Percentiles rank a stretch among this genome's conserved stretches.
Conservation (phyloP, 345 rosid genomes). For the Eucalyptus cloeziana region DNA sequence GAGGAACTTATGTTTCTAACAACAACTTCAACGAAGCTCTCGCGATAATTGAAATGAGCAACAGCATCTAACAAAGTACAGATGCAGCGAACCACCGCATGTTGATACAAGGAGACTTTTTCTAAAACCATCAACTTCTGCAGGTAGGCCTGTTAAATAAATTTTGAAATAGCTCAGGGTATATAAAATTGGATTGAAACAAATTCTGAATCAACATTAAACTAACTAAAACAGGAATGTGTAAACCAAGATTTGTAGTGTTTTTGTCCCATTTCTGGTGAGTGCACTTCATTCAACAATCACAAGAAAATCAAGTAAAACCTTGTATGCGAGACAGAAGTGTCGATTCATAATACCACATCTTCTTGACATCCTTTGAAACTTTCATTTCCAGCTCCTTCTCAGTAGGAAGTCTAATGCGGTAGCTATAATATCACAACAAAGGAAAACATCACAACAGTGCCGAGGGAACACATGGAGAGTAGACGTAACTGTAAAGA, state of each 20-base stretch:
- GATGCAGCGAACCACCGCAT: constrained; percentile 60
- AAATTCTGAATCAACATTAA: not conserved
- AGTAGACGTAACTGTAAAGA: not conserved
- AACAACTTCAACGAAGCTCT: constrained; percentile 58
- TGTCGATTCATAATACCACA: constrained; percentile 74
- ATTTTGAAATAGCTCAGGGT: not conserved
- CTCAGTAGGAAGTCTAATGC: constrained; percentile 95
- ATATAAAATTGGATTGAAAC: not conserved
- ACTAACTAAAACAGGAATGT: not conserved
- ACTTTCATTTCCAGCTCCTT: constrained; percentile 97
- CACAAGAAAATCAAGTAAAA: constrained; percentile 1
- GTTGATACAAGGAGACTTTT: constrained; percentile 45
- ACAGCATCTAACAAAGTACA: constrained; percentile 73
- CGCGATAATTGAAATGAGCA: constrained; percentile 87
- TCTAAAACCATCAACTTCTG: constrained; percentile 51
- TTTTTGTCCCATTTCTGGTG: not conserved
- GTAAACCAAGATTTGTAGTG: not conserved
- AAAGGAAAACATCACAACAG: not conserved
- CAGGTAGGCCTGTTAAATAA: constrained; percentile 52
- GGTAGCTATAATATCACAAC: constrained; percentile 40
- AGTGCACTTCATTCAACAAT: not conserved
- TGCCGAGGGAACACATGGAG: not conserved
- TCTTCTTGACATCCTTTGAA: constrained; percentile 90
- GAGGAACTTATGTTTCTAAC: constrained; percentile 62
- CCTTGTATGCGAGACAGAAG: constrained; percentile 82